Evolutionary conservation across 2,329 filamentous ascomycete species (phyloP).

Genomic region (Diaporthe caulivora): DNA sequence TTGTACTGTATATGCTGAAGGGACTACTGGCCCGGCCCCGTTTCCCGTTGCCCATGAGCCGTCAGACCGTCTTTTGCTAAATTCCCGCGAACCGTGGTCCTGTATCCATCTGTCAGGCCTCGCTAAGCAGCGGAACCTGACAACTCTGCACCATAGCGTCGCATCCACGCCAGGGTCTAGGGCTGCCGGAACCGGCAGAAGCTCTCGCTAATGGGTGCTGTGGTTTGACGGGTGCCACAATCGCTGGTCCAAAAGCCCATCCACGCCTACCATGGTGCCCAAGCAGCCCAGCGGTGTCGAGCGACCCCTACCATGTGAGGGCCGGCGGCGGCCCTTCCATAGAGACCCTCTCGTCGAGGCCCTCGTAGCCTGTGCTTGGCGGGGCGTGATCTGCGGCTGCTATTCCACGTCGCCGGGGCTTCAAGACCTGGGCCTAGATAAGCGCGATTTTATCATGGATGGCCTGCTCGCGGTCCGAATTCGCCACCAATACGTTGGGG

Average conservation of each 20-base stretch:
- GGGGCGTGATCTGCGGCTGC: conserved; percentile 17
- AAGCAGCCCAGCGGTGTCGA: conserved; percentile 17
- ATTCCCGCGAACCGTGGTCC: conserved; percentile 31
- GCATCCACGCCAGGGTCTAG: conserved; percentile 27
- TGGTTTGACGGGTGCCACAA: conserved; percentile 29
- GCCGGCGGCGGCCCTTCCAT: neutral
- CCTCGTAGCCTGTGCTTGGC: conserved; percentile 16
- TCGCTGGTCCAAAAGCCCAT: neutral
- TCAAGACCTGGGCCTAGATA: conserved; percentile 23
- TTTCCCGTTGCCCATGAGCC: conserved; percentile 37
- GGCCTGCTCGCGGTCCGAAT: conserved; percentile 30
- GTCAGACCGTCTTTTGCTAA: conserved; percentile 40
- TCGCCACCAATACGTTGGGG: conserved; percentile 35
- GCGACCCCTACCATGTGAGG: neutral
- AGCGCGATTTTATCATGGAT: conserved; percentile 37
- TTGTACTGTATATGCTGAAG: conserved; percentile 10
- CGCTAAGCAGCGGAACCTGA: conserved; percentile 31
- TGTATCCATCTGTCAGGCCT: conserved; percentile 34
- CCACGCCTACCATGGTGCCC: neutral
- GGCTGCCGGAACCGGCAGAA: conserved; percentile 32
- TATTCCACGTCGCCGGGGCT: conserved; percentile 21
- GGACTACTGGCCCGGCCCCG: conserved; percentile 27
- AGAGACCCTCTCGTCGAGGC: conserved; percentile 15
- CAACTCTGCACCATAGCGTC: conserved; percentile 31
- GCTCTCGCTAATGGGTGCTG: conserved; percentile 15